A percentile compares a stretch with the other conserved stretches of the same genome.
Conservation (phyloP, 75 land plant species). For the Pseudotsuga menziesii region DNA sequence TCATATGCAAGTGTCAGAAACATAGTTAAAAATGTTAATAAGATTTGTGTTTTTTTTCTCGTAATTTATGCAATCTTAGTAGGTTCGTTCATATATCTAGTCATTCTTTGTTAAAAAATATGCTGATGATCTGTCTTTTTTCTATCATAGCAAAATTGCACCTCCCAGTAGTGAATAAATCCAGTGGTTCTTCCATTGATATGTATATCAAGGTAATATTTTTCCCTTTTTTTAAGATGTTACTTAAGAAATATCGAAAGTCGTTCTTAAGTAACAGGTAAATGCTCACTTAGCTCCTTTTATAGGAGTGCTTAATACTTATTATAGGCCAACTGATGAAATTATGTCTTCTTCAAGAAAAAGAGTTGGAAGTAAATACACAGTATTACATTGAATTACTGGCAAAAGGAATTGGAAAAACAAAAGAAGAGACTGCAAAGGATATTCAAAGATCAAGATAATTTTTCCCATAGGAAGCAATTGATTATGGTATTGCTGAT, state of each 20-base stretch:
- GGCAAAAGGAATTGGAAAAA: conserved; percentile 76
- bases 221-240: not conserved
- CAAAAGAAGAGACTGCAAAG: conserved; percentile 70
- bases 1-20: not conserved
- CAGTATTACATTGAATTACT: conserved; percentile 74
- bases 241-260: not conserved
- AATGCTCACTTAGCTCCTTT: not conserved
- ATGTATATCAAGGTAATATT: conserved; percentile 83
- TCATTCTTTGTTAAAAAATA: not conserved
- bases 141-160: conserved; percentile 61
- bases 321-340: not conserved
- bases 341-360: conserved; percentile 43
- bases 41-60: not conserved
- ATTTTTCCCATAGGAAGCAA: conserved; percentile 75
- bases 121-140: not conserved
- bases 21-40: no score
- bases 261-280: not conserved
- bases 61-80: not conserved
- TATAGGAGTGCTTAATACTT: conserved; percentile 2
- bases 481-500: conserved; percentile 91
- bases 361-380: conserved; percentile 81
- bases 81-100: not conserved
- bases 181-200: conserved; percentile 81
- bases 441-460: conserved; percentile 72
- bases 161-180: conserved; percentile 71